Conservation (phyloP, 2,329 filamentous ascomycete species). For the Diaporthe sp. region DNA sequence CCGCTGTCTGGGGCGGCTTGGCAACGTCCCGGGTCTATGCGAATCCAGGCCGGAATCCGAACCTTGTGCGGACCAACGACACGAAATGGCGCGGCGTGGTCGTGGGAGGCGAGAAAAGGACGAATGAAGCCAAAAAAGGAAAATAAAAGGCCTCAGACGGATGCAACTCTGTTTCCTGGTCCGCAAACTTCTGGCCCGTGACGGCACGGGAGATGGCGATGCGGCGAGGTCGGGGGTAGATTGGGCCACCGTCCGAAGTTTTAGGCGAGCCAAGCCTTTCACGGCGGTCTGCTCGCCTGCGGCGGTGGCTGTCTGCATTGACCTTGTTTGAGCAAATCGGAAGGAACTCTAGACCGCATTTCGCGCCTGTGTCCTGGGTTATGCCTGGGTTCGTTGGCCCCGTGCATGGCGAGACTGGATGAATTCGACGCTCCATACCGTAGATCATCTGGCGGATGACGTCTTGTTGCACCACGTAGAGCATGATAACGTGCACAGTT, state of each 20-base stretch:
- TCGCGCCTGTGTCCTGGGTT: not conserved
- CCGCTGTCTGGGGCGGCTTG: constrained; percentile 17
- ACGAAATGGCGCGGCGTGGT: not conserved
- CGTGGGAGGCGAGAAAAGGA: no score
- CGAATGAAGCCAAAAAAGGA: not conserved
- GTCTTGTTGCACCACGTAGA: not conserved
- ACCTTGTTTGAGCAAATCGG: constrained; percentile 22
- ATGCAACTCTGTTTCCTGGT: constrained; percentile 5
- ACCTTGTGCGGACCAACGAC: not conserved
- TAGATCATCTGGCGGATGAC: constrained; percentile 13
- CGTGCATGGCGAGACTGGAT: constrained; percentile 11
- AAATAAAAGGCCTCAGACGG: not conserved
- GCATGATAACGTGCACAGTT: not conserved
- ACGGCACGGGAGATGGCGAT: not conserved
- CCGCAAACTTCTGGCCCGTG: constrained; percentile 1
- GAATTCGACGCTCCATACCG: constrained; percentile 2
- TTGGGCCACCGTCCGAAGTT: constrained; percentile 14
- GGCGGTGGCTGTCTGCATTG: constrained; percentile 22
- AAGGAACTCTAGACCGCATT: not conserved
- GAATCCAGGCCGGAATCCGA: constrained; percentile 11
- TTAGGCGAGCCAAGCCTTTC: constrained; percentile 1
- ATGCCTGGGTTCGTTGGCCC: not conserved
- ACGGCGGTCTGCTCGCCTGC: constrained; percentile 9
- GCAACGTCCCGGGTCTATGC: constrained; percentile 19
- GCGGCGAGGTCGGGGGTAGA: constrained; percentile 2